Base-by-base conservation (phyloP, 306 rosid genomes). In the Lathyrus oleraceus region DNA sequence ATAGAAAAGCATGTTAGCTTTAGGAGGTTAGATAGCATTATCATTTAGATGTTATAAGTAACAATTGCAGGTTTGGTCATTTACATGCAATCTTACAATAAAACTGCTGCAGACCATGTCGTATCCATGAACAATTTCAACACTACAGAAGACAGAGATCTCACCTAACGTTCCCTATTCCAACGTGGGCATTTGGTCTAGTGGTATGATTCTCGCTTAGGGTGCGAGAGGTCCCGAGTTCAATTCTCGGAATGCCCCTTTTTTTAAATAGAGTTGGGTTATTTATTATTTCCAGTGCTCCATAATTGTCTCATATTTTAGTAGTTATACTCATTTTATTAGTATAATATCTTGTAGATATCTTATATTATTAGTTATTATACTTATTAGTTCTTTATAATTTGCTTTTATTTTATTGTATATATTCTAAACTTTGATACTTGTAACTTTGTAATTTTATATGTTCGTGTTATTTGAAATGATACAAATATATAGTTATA, bases 171-270 rank as follows among this genome's bases (percentile, higher is more conserved):
- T 13, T 8, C 0, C 0, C 0, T 2, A 16, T 4, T 2, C 14
- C 30, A 60, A 43, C 14, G 0, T 30, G 87, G 89, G 80, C 82
- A 76, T 82, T 75, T 76, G 85, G 89, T 84, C 87, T 80, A 82
- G 82, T 75, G 89, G 85, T 82, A 82, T 82, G 91, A 82, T 86
- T 84, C 86, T 83, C 76, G 86, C 88, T 87, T 87, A 36, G 89
- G 87, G 88, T 75, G 84, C 83, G 60, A 85, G 86, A 85, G 83
- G 89, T 85, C 87, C 78, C 42, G 84, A 76, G 85, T 80, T 80
- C 69, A 12, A 74, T 74, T 74, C 78, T 65, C 49, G 49, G 49
- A 74, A 63, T 63, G 77, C 71, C 71, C 64, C 70, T 2, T 4
- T 1, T 9, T 72, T 62, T 49, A 32, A n/a, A n/a, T n/a, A 8